These are phyloP conservation scores for Talinum fruticosum DNA, from an alignment of 148 eudicot genomes.

Conservation along the genomic window DNA sequence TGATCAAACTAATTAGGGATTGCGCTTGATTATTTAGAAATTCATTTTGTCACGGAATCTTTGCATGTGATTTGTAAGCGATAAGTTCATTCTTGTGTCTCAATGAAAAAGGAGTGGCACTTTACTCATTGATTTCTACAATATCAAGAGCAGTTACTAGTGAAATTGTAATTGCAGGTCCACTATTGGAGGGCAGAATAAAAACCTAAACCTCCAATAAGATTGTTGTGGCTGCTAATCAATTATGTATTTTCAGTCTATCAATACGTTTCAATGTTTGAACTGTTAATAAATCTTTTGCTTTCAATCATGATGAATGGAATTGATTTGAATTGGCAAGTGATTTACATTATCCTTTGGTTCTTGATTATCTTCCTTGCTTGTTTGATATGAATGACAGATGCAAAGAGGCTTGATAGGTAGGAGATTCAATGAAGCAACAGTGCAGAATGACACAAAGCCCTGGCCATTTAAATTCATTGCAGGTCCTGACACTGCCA, in stretches of 20 bases:
- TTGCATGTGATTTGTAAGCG: too few species aligned
- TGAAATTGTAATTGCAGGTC: not conserved
- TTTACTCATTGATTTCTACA: too few species aligned
- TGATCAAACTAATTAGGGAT: too few species aligned
- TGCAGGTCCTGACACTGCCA: not conserved
- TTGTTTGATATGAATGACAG: not conserved
- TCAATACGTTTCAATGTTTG: not conserved
- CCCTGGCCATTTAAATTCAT: not conserved
- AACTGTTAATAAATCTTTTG: too few species aligned
- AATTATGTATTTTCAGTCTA: too few species aligned
- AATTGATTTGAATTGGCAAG: not conserved
- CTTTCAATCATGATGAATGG: not conserved
- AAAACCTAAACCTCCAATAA: not conserved
- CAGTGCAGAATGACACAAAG: not conserved
- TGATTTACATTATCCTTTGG: not conserved
- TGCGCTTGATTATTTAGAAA: too few species aligned
- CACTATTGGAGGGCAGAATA: not conserved
- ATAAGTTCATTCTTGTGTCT: too few species aligned
- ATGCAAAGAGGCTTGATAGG: slow-evolving; percentile 10
- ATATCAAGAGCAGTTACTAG: not conserved
- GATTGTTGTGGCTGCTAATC: not conserved
- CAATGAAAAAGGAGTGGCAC: too few species aligned
- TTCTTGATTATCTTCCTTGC: not conserved
- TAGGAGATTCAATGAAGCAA: not conserved
- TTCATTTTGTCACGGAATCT: too few species aligned